These are phyloP conservation scores for Fusarium papillatum DNA, from an alignment of 2,329 filamentous ascomycete species.

Conservation along the genomic window DNA sequence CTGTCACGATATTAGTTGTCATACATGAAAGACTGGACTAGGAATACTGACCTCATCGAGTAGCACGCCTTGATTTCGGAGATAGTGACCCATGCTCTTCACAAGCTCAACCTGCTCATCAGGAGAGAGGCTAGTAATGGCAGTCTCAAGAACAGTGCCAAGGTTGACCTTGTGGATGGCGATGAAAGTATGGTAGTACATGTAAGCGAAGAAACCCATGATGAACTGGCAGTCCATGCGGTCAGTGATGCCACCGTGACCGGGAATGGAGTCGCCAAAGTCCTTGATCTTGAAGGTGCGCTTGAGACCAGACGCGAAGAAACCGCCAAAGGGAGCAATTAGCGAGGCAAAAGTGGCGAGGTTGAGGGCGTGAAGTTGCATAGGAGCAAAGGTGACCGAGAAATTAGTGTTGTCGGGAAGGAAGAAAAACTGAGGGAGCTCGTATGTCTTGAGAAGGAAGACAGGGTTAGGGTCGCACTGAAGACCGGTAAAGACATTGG, in stretches of 20 bases:
- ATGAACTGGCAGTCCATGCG: conserved; percentile 99
- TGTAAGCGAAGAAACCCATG: conserved; percentile 98
- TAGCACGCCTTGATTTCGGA: conserved; percentile 72
- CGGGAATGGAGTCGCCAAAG: conserved; percentile 97
- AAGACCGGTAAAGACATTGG: conserved; percentile 92
- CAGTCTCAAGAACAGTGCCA: conserved; percentile 89
- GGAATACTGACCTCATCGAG: conserved; percentile 46
- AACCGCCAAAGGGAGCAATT: conserved; percentile 97
- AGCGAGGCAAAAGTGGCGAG: conserved; percentile 96
- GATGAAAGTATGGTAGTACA: conserved; percentile 99
- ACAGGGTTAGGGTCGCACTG: conserved; percentile 93
- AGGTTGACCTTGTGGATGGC: conserved; percentile 88
- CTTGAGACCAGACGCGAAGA: conserved; percentile 98
- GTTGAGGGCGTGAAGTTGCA: conserved; percentile 93
- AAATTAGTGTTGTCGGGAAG: conserved; percentile 69
- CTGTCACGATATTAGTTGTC: too few relatives aligned
- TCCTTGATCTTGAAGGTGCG: conserved; percentile 99
- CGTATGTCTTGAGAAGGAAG: conserved; percentile 84
- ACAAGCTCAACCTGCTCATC: conserved; percentile 93
- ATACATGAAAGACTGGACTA: neutral
- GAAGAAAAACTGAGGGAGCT: conserved; percentile 80
- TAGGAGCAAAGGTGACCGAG: conserved; percentile 83
- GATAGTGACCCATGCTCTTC: conserved; percentile 72
- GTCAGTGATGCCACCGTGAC: conserved; percentile 97
- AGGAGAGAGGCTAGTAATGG: conserved; percentile 87